Percentiles rank a stretch among this genome's conserved stretches.
These are phyloP conservation scores for Clitocybe nebularis DNA, from an alignment of 1,284 basidiomycete genomes.

Conservation along the genomic window DNA sequence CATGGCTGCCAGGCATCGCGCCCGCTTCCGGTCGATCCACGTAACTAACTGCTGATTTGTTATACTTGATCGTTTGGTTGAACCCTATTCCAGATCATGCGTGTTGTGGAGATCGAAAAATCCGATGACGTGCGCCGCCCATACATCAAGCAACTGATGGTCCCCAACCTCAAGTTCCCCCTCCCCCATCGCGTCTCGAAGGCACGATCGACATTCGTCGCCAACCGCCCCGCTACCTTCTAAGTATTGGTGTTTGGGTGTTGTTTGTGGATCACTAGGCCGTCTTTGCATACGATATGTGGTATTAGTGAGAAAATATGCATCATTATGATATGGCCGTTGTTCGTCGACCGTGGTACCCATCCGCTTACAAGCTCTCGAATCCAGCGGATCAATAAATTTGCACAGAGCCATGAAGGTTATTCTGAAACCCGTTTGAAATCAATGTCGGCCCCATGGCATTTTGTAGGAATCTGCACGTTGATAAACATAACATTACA, in stretches of 20 bases:
- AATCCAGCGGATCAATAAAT: no score
- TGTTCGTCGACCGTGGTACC: no score
- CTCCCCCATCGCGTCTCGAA: slow-evolving; percentile 89
- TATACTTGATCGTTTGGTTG: no score
- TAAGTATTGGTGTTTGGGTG: slow-evolving; percentile 22
- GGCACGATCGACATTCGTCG: slow-evolving; percentile 69
- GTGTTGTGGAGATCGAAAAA: slow-evolving; percentile 93
- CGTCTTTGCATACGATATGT: slow-evolving; percentile 14
- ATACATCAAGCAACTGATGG: slow-evolving; percentile 96
- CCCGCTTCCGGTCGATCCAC: slow-evolving; percentile 98
- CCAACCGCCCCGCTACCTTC: slow-evolving; percentile 71
- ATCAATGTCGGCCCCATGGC: no score
- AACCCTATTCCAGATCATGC: slow-evolving; percentile 69
- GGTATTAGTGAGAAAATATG: slow-evolving; percentile 8
- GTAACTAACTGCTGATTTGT: slow-evolving; percentile 44
- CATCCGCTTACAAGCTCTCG: no score
- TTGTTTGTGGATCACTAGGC: not conserved
- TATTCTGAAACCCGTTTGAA: no score
- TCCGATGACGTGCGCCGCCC: slow-evolving; percentile 88
- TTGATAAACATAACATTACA: no score
- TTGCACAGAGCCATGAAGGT: no score
- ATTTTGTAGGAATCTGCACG: no score
- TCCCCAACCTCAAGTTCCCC: slow-evolving; percentile 94
- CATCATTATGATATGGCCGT: slow-evolving; percentile 6
- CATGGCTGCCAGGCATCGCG: slow-evolving; percentile 99